Evolutionary conservation across 768 basidiomycete genomes (phyloP).

Genomic region (Russula lepida): DNA sequence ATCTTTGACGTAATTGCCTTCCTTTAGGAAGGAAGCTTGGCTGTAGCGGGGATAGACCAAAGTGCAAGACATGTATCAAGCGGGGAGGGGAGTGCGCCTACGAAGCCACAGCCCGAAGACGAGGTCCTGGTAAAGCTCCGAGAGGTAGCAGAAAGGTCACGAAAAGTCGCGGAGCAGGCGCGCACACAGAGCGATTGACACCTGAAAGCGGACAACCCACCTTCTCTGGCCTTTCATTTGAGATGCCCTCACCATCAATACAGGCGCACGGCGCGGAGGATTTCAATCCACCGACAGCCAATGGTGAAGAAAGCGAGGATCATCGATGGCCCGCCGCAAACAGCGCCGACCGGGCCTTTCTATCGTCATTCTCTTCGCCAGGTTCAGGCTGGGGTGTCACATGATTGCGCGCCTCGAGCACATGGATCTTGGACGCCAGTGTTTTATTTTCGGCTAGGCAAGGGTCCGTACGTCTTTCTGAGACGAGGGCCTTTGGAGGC

Average conservation of each 20-base stretch:
- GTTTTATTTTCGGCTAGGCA: neutral
- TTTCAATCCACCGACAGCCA: neutral
- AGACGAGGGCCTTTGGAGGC: neutral
- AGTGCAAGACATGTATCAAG: slow-evolving; percentile 53
- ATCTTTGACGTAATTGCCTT: slow-evolving; percentile 7
- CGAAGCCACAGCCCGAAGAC: slow-evolving; percentile 42
- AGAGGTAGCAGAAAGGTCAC: slow-evolving; percentile 36
- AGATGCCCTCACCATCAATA: slow-evolving; percentile 2
- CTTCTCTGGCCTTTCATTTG: slow-evolving; percentile 1
- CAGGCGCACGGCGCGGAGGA: neutral
- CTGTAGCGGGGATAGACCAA: slow-evolving; percentile 59
- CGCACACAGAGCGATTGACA: neutral
- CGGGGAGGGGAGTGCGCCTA: slow-evolving; percentile 49
- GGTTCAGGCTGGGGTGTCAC: slow-evolving; percentile 13
- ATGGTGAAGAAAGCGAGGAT: neutral
- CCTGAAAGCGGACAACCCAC: neutral
- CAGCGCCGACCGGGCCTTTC: slow-evolving; percentile 1
- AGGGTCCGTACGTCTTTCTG: neutral
- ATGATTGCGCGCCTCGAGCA: neutral
- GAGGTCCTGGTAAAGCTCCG: slow-evolving; percentile 70
- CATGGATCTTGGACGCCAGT: neutral
- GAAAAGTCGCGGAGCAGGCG: neutral
- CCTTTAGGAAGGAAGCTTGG: slow-evolving; percentile 60
- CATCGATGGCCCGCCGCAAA: neutral
- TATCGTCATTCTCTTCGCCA: neutral